Percentiles rank a stretch among this genome's conserved stretches.
Evolutionary conservation across 2,329 filamentous ascomycete species (phyloP).

Genomic region (Pochonia chlamydosporia): DNA sequence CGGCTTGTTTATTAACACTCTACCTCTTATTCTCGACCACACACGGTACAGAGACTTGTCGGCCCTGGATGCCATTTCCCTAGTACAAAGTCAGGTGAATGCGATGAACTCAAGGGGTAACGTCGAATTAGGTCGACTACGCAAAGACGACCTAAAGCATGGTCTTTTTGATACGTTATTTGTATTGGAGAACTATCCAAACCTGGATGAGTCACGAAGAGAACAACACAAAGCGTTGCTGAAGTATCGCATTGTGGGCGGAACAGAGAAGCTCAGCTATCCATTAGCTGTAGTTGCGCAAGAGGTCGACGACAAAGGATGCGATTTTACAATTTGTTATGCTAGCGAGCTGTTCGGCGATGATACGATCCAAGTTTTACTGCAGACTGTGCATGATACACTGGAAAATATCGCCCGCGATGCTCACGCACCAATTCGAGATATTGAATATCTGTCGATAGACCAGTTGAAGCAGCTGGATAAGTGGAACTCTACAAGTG

Average conservation of each 20-base stretch:
- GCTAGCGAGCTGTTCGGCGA: constrained; percentile 1
- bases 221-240: neutral
- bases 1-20: constrained; percentile 3
- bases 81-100: constrained; percentile 2
- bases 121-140: neutral
- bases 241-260: neutral
- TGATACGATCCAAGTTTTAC: neutral
- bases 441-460: neutral
- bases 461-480: neutral
- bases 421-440: neutral
- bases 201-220: neutral
- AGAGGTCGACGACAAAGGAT: neutral
- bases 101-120: constrained; percentile 2
- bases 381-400: neutral
- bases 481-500: neutral
- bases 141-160: constrained; percentile 2
- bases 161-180: constrained; percentile 3
- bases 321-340: constrained; percentile 1
- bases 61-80: neutral
- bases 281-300: neutral
- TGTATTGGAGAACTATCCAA: constrained; percentile 4
- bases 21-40: constrained; percentile 1
- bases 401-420: neutral
- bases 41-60: neutral
- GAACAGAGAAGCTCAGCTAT: constrained; percentile 3